Evolutionary conservation across 192 early-diverging fungal species (phyloP), one percentile per base, ranked within the genome.

Genomic region (Backusella sp.): DNA sequence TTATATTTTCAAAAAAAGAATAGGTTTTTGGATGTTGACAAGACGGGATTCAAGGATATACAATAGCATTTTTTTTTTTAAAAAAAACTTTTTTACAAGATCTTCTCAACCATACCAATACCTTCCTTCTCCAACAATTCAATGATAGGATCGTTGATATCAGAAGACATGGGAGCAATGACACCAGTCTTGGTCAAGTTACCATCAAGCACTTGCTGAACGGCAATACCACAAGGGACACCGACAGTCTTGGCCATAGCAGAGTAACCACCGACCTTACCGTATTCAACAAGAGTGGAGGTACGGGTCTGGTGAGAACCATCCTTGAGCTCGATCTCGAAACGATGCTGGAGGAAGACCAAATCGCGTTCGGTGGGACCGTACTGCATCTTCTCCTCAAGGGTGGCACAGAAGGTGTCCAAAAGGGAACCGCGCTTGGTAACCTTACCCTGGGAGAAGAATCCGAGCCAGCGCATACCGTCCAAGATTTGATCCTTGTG

Each of bases 241-340:
- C 98, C 98, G 44, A 99, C 98, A 32, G 96, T 95, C 79, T 91
- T 96, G 70, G 98, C 96, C 98, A 99, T 99, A 44, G 98, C 97
- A 53, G 92, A 90, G 88, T 91, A 92, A 28, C 93, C 94, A 77
- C 87, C 86, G 21, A 95, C 94, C 70, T 94, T 91, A 75, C 97
- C 98, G 84, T 95, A 98, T 82, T 94, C 94, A 68, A 98, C 84
- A 46, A 97, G 85, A 32, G 97, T 98, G 3, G 97, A 96, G 3
- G 94, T 97, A 82, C 95, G 94, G 35, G 94, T 94, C 87, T 97
- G 89, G 83, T 90, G 74, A 59, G 23, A 35, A 37, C 94, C 96
- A 79, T 97, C 91, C 85, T 93, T 94, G 80, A 91, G 86, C 85
- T 97, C 96, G 44, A 97, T 88, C 79, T 95, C 97, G 80, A 99